Percentiles rank a stretch among this genome's conserved stretches.
Evolutionary conservation across 331 rosid species (phyloP).

Genomic region (Acacia pycnantha): DNA sequence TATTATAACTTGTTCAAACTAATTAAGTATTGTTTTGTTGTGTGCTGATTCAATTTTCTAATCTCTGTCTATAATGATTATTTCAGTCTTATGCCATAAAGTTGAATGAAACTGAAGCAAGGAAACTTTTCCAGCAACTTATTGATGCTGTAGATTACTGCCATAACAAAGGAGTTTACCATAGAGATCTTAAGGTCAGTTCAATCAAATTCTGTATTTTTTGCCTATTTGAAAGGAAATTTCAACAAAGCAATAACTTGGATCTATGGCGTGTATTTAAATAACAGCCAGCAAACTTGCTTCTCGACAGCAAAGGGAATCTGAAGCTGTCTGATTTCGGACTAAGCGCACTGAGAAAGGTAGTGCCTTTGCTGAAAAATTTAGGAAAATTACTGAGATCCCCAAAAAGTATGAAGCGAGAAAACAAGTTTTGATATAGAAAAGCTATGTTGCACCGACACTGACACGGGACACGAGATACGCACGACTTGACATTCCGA

Average conservation of each 20-base stretch:
- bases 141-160: conserved; percentile 76
- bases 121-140: conserved; percentile 80
- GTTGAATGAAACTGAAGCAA: conserved; percentile 61
- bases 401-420: no score
- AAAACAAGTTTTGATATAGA: no score
- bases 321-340: conserved; percentile 82
- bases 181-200: conserved; percentile 78
- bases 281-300: conserved; percentile 77
- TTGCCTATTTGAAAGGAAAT: neutral
- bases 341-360: conserved; percentile 74
- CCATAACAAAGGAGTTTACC: conserved; percentile 73
- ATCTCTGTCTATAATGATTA: neutral
- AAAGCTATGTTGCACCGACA: no score
- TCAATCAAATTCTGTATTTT: neutral
- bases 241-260: conserved; percentile 15
- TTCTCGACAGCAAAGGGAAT: conserved; percentile 63
- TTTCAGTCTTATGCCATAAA: conserved; percentile 46
- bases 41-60: neutral
- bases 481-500: no score
- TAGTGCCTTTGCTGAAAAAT: conserved; percentile 23
- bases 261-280: conserved; percentile 4
- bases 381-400: no score
- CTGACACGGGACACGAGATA: no score
- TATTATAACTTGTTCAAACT: neutral
- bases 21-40: neutral